These are phyloP conservation scores for Sarocladium strictum DNA, from an alignment of 2,329 filamentous ascomycete species.

Conservation along the genomic window DNA sequence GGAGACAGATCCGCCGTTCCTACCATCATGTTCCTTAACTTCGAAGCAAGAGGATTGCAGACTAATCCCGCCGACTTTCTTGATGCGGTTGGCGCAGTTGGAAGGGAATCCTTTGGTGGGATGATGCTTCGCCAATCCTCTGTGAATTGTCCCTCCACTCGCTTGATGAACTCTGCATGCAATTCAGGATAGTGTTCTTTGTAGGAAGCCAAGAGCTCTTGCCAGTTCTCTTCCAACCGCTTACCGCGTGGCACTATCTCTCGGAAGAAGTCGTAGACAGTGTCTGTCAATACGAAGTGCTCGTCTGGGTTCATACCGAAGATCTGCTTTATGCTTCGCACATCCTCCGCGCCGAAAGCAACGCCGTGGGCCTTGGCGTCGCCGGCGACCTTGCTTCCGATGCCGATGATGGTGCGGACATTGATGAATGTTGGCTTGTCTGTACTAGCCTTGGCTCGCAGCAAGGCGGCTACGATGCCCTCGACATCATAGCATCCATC, in stretches of 20 bases:
- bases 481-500: slow-evolving; percentile 47
- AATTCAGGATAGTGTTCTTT: slow-evolving; percentile 41
- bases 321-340: slow-evolving; percentile 31
- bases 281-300: slow-evolving; percentile 31
- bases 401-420: slow-evolving; percentile 48
- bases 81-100: slow-evolving; percentile 40
- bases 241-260: slow-evolving; percentile 37
- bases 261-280: slow-evolving; percentile 45
- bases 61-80: slow-evolving; percentile 42
- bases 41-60: slow-evolving; percentile 44
- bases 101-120: slow-evolving; percentile 36
- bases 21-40: slow-evolving; percentile 43
- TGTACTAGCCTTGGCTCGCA: slow-evolving; percentile 33
- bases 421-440: slow-evolving; percentile 54
- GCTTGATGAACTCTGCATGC: slow-evolving; percentile 38
- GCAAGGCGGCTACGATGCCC: slow-evolving; percentile 35
- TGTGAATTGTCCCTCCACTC: slow-evolving; percentile 41
- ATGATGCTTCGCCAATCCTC: slow-evolving; percentile 43
- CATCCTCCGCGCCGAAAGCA: slow-evolving; percentile 47
- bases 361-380: slow-evolving; percentile 52
- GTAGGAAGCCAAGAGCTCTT: slow-evolving; percentile 35
- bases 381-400: slow-evolving; percentile 42
- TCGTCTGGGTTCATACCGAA: slow-evolving; percentile 29
- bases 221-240: slow-evolving; percentile 41
- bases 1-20: slow-evolving; percentile 48